Base-by-base conservation (phyloP, 768 basidiomycete genomes). In the Galerina marginata region DNA sequence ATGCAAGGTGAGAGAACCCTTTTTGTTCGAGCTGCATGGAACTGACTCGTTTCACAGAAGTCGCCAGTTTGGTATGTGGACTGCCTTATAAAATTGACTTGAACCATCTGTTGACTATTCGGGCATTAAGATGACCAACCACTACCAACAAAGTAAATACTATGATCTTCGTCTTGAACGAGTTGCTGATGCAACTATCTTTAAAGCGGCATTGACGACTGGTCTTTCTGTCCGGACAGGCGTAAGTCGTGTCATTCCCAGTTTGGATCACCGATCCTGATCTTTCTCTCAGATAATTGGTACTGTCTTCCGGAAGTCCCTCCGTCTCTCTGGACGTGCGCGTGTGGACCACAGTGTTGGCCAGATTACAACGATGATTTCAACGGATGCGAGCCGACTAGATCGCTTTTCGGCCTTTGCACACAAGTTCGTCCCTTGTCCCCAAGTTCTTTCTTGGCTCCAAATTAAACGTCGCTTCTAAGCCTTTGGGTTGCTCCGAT, bases 321-420 rank as follows among this genome's bases (percentile, higher is more conserved):
- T 91, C 38, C 83, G 89, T 12, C 74, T 91, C 0, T 91, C 89
- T 9, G 84, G 85, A 1, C 79, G 83, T 47, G 80, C 87, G 2
- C 78, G 87, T 20, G 62, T 82, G 23, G 76, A 83, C 40, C 87
- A 89, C 67, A 84, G 81, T 20, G 83, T 84, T 37, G 90, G 90
- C 0, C 79, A 88, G 67, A 85, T 90, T 50, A 89, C 85, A 7
- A 91, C 88, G 0, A 84, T 91, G 79, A 87, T 91, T 10, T 86
- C 86, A 1, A 81, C 85, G 5, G 90, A 92, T 67, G 75, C 87
- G 0, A 79, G 81, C 4, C 80, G 85, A 52, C 70, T 89, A 15
- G 88, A 88, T 60, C 69, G 76, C 12, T 81, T 83, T 67, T 72
- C 77, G n/a, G 75, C 70, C 2, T 82, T 75, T 55, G 76, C 62